Evolutionary conservation across 1,139 yeast genomes (phyloP), one percentile per base, ranked within the genome.

Genomic region (Yamadazyma conglobata): DNA sequence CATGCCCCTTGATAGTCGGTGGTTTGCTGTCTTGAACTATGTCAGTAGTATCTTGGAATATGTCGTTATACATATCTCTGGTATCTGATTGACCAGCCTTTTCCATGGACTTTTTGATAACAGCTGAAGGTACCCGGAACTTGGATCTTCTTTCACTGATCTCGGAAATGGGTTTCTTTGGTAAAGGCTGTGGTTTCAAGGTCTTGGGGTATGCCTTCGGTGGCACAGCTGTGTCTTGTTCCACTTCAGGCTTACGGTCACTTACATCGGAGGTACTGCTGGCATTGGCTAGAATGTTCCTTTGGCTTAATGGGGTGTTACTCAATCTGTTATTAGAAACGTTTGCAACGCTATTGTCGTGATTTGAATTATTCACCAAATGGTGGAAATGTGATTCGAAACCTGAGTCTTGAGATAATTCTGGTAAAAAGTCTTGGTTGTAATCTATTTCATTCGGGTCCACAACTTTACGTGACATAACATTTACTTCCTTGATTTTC

Each of bases 391-490:
- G 65, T 32, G 51, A 52, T 23, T 57, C 70, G 41, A 70, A 63
- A 1, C 71, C 74, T n/a, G 74, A 68, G 40, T 66, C 73, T 28
- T 64, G 63, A 0, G 74, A 65, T 25, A 69, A 39, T 38, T 70
- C 73, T 3, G 75, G 74, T 35, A 69, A 56, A 35, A 64, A 66
- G 7, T 57, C 64, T 3, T 69, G 55, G 22, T 65, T 50, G 21
- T 64, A 48, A 31, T 64, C 69, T 23, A 63, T 67, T 38, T 44
- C 54, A 5, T 54, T 60, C 14, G 69, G 63, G 42, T 62, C 63
- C 8, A 67, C 67, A 2, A 68, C 55, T 39, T 66, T 56, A 39
- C 71, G 54, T 5, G 72, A 64, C 45, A 58, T 54, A 2, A 68
- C 67, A 45, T 64, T 64, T n/a, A 65, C 67, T 30, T 67, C 72